Percentiles rank a stretch among this genome's conserved stretches.
phyloP scores from a whole-genome alignment of 768 basidiomycete genomes.

The Russula earlei region DNA sequence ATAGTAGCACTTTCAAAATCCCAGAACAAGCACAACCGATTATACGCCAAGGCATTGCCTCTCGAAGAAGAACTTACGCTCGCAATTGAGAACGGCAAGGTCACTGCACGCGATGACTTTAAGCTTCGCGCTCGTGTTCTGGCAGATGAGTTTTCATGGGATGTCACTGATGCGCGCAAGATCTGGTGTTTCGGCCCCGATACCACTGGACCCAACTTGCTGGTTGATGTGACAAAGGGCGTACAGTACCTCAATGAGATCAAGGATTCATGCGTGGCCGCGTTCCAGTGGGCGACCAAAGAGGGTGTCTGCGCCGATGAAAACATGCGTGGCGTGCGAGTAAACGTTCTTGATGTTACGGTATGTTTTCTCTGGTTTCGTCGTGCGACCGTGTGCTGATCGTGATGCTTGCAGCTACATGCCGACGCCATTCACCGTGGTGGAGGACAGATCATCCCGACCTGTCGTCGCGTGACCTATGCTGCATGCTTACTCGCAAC shows the following conservation, averaged over 20 bases:
- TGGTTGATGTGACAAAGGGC: conserved; percentile 98
- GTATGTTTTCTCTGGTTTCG: conserved; percentile 35
- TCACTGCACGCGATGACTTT: conserved; percentile 93
- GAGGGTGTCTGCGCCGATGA: conserved; percentile 96
- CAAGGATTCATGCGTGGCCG: conserved; percentile 98
- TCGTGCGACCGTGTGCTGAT: not conserved
- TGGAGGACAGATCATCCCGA: conserved; percentile 97
- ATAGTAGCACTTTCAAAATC: conserved; percentile 98
- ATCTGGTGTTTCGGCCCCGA: conserved; percentile 99
- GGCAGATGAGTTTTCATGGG: conserved; percentile 96
- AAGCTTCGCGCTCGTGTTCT: conserved; percentile 91
- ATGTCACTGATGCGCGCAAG: conserved; percentile 98
- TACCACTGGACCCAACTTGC: conserved; percentile 90
- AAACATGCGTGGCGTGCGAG: conserved; percentile 96
- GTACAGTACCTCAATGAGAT: conserved; percentile 99
- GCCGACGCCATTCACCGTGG: conserved; percentile 99
- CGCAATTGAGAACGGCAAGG: conserved; percentile 82
- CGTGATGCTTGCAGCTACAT: conserved; percentile 54
- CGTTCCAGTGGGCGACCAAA: conserved; percentile 99
- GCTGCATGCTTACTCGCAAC: conserved; percentile 89
- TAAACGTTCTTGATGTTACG: conserved; percentile 94
- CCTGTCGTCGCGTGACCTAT: conserved; percentile 91
- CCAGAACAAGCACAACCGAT: conserved; percentile 99
- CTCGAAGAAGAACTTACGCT: conserved; percentile 89
- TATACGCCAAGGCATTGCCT: conserved; percentile 89